These are phyloP conservation scores for Penicillium sp. DNA, from an alignment of 2,329 filamentous ascomycete species.

Conservation along the genomic window DNA sequence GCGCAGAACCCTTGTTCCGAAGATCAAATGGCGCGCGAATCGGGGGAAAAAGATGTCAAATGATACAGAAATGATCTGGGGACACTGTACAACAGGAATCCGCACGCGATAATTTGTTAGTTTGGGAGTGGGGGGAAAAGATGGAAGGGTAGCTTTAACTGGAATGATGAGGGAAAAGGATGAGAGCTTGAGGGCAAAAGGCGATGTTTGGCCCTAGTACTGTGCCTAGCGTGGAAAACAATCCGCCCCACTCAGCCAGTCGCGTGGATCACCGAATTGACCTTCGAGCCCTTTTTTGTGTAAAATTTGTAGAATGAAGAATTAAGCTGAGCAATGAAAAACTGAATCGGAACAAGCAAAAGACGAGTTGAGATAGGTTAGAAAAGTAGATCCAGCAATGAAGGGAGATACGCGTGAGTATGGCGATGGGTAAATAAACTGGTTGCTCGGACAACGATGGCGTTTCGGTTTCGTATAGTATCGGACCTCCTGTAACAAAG, in stretches of 20 bases:
- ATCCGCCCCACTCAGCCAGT: slow-evolving; percentile 33
- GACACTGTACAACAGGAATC: slow-evolving; percentile 9
- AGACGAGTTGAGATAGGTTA: background rate
- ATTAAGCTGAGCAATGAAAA: slow-evolving; percentile 1
- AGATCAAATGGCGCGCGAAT: slow-evolving; percentile 15
- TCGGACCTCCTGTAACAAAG: slow-evolving; percentile 1
- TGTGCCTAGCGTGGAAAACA: slow-evolving; percentile 33
- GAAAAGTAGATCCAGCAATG: slow-evolving; percentile 20
- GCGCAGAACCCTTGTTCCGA: slow-evolving; percentile 20
- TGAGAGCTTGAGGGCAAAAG: slow-evolving; percentile 32
- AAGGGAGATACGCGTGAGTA: slow-evolving; percentile 18
- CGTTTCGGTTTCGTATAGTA: slow-evolving; percentile 2
- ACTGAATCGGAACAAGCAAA: slow-evolving; percentile 8
- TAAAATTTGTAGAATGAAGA: background rate
- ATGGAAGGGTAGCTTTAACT: slow-evolving; percentile 20
- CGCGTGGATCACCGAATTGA: slow-evolving; percentile 24
- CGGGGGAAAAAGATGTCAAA: slow-evolving; percentile 8
- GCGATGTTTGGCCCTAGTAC: slow-evolving; percentile 36
- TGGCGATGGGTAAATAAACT: slow-evolving; percentile 15
- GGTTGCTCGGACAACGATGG: slow-evolving; percentile 45
- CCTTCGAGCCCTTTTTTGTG: slow-evolving; percentile 3
- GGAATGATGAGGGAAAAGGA: slow-evolving; percentile 27
- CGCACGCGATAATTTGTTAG: slow-evolving; percentile 10
- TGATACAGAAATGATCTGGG: slow-evolving; percentile 14
- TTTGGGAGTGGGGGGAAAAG: slow-evolving; percentile 10